Conservation (phyloP, 257 asterid genomes). For the Leptodermis oblonga region DNA sequence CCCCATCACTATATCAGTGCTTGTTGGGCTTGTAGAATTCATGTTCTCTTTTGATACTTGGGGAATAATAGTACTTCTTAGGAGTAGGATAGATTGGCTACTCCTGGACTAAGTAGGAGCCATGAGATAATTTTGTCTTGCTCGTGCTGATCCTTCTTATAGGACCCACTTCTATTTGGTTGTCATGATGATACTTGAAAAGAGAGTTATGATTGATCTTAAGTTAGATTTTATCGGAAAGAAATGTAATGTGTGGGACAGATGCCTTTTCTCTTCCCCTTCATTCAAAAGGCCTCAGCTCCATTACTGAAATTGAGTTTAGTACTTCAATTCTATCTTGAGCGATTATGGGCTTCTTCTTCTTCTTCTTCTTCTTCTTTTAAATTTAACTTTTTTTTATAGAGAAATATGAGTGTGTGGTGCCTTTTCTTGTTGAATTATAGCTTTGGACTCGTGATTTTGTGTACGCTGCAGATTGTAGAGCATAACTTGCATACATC, state of each 20-base stretch:
- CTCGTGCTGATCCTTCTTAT: neutral
- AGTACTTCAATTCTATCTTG: no score
- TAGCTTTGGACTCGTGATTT: neutral
- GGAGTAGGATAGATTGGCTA: neutral
- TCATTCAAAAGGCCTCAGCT: no score
- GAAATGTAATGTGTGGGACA: neutral
- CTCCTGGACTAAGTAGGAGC: neutral
- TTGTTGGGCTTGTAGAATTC: neutral
- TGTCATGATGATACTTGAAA: neutral
- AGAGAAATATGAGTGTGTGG: no score
- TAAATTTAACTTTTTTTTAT: neutral
- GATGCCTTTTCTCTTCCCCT: neutral
- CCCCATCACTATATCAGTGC: neutral
- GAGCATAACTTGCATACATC: conserved; percentile 40
- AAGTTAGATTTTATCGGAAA: neutral
- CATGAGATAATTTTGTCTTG: neutral
- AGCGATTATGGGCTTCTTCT: no score
- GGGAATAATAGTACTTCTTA: neutral
- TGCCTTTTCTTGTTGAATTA: conserved; percentile 1
- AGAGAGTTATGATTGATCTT: neutral
- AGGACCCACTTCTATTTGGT: neutral
- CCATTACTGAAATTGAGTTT: no score
- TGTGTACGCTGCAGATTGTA: conserved; percentile 51
- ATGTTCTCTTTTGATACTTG: neutral
- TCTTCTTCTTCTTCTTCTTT: no score